These are phyloP conservation scores for Penicillium psychrofluorescens DNA, from an alignment of 495 filamentous ascomycete genomes.

Conservation along the genomic window DNA sequence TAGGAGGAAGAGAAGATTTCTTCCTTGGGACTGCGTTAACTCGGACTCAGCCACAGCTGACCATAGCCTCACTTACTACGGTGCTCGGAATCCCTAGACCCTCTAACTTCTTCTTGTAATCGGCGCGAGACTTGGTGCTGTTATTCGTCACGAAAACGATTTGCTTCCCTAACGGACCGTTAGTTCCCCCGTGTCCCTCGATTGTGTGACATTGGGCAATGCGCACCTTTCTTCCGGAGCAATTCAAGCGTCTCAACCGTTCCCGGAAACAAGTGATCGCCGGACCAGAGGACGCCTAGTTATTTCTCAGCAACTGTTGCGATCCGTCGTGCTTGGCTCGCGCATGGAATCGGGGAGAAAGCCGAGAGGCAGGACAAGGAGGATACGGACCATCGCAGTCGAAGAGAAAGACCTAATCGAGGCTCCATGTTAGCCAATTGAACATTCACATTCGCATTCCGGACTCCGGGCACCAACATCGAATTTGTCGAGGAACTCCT, in stretches of 20 bases:
- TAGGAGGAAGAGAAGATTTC: conserved; percentile 97
- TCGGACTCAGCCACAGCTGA: too few relatives aligned
- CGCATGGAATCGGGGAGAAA: conserved; percentile 2
- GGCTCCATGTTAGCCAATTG: too few relatives aligned
- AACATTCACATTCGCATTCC: neutral
- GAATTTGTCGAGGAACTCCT: conserved; percentile 79
- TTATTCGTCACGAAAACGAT: conserved; percentile 98
- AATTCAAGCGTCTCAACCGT: conserved; percentile 76
- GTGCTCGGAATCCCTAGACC: conserved; percentile 69
- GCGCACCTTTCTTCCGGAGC: conserved; percentile 66
- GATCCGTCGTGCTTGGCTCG: neutral
- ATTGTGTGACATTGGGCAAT: conserved; percentile 5
- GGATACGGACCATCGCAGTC: conserved; percentile 83
- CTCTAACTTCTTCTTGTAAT: conserved; percentile 90
- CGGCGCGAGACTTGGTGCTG: conserved; percentile 87
- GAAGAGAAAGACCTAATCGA: conserved; percentile 74
- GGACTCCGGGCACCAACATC: conserved; percentile 58
- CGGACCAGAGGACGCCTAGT: conserved; percentile 92
- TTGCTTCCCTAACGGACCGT: conserved; percentile 63
- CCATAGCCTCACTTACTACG: conserved; percentile 35
- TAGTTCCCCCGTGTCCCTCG: neutral
- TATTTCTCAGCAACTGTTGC: conserved; percentile 19
- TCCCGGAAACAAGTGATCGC: conserved; percentile 77
- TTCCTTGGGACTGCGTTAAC: conserved; percentile 35
- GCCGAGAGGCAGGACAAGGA: conserved; percentile 1